Percentiles rank a stretch among this genome's conserved stretches.
These are phyloP conservation scores for Dipodascopsis uninucleata DNA, from an alignment of 805 yeast species.

Conservation along the genomic window DNA sequence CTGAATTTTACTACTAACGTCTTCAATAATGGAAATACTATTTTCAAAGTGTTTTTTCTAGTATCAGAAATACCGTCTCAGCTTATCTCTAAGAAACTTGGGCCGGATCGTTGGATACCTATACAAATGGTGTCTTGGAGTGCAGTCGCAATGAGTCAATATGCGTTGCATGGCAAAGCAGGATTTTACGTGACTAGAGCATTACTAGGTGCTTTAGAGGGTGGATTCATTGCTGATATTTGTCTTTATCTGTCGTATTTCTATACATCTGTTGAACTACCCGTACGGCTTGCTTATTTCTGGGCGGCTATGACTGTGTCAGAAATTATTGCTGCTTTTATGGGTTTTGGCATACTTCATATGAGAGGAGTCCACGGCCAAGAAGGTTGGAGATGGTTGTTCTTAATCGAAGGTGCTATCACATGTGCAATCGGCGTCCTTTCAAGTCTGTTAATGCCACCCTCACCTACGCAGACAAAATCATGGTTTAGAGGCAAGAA, in stretches of 20 bases:
- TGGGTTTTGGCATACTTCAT: constrained; percentile 51
- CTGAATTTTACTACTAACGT: constrained; percentile 48
- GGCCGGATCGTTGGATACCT: constrained; percentile 63
- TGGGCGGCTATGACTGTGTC: constrained; percentile 52
- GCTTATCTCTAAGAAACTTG: constrained; percentile 57
- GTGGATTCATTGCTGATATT: constrained; percentile 61
- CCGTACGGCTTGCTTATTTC: constrained; percentile 53
- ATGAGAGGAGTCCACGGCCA: constrained; percentile 44
- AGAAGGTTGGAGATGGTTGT: constrained; percentile 62
- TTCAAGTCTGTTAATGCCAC: constrained; percentile 51
- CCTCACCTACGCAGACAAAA: constrained; percentile 53
- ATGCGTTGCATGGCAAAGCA: constrained; percentile 40
- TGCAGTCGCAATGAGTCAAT: constrained; percentile 51
- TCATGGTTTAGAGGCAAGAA: constrained; percentile 47
- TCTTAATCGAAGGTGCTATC: constrained; percentile 56
- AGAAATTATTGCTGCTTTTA: constrained; percentile 42
- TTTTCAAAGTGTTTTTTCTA: constrained; percentile 51
- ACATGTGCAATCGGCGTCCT: constrained; percentile 52
- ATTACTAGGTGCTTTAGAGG: constrained; percentile 54
- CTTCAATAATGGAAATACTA: constrained; percentile 38
- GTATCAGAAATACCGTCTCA: constrained; percentile 64
- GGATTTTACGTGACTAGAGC: constrained; percentile 50
- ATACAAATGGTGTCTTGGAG: constrained; percentile 55
- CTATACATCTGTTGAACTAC: constrained; percentile 53
- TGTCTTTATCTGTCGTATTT: constrained; percentile 61